These are phyloP conservation scores for Amoebophrya sp. DNA, from an alignment of 169 alveolate genomes.

Conservation along the genomic window DNA sequence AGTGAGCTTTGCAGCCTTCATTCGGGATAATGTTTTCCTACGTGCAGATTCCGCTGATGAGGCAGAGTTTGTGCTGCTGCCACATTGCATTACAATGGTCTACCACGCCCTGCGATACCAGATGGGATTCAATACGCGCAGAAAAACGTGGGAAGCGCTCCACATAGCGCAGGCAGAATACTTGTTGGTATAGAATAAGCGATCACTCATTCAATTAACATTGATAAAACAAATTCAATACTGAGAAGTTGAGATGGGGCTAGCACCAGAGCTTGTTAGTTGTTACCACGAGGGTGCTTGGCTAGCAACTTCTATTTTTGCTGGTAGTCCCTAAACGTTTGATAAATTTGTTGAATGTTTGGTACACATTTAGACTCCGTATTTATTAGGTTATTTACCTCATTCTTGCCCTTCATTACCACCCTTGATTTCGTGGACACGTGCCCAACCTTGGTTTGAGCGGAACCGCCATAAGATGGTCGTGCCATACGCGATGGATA, in stretches of 20 bases:
- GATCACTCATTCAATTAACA: too few species aligned
- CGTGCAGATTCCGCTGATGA: conserved; percentile 18
- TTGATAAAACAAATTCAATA: conserved; percentile 29
- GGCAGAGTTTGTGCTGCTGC: conserved; percentile 43
- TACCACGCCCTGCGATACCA: conserved; percentile 42
- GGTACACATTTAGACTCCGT: not conserved
- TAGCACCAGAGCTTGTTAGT: conserved; percentile 24
- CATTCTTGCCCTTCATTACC: not conserved
- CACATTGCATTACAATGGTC: conserved; percentile 40
- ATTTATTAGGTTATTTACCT: not conserved
- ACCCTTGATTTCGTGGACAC: not conserved
- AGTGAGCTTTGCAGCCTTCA: not conserved
- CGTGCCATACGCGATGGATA: conserved; percentile 42
- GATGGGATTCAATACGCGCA: not conserved
- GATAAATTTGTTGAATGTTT: conserved; percentile 25
- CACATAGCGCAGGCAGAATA: not conserved
- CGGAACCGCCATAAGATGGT: conserved; percentile 27
- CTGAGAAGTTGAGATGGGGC: conserved; percentile 27
- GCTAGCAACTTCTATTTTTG: conserved; percentile 26
- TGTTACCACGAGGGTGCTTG: too few species aligned
- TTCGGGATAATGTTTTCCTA: conserved; percentile 32
- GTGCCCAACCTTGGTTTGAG: not conserved
- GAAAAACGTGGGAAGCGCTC: not conserved
- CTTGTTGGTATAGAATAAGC: too few species aligned
- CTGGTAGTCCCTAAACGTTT: conserved; percentile 29